Percentiles rank a stretch among this genome's conserved stretches.
Evolutionary conservation across 305 asterid genomes (phyloP).

Genomic region (Fraxinus nigra): DNA sequence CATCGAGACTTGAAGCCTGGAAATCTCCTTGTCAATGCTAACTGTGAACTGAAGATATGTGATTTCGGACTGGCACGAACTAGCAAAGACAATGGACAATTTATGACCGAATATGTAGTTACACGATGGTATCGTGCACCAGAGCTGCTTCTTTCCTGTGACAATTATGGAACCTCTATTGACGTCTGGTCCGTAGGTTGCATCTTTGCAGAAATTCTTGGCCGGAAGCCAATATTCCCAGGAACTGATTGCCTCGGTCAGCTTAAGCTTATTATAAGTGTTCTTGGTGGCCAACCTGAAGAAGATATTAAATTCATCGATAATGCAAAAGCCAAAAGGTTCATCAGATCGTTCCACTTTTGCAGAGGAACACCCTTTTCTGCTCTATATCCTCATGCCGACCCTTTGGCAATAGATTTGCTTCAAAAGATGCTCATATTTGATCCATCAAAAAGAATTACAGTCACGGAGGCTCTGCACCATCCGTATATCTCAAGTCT

Average conservation of each 20-base stretch:
- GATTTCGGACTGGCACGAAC: conserved; percentile 61
- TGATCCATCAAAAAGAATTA: conserved; percentile 50
- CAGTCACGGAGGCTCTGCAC: conserved; percentile 41
- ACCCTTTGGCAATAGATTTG: conserved; percentile 46
- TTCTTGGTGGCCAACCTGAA: conserved; percentile 46
- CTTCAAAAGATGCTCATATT: conserved; percentile 44
- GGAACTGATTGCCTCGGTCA: conserved; percentile 48
- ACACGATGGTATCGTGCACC: conserved; percentile 64
- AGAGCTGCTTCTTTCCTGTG: conserved; percentile 54
- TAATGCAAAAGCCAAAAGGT: conserved; percentile 36
- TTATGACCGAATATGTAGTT: conserved; percentile 59
- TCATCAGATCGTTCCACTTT: conserved; percentile 24
- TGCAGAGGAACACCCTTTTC: conserved; percentile 32
- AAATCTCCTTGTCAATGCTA: conserved; percentile 47
- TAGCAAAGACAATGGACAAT: conserved; percentile 38
- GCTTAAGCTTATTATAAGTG: conserved; percentile 41
- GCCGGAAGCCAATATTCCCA: conserved; percentile 48
- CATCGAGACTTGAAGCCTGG: conserved; percentile 59
- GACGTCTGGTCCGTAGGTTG: conserved; percentile 62
- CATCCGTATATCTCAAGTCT: conserved; percentile 47
- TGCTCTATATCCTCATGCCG: conserved; percentile 36
- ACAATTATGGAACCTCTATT: conserved; percentile 46
- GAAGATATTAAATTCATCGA: conserved; percentile 40
- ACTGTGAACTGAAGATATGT: conserved; percentile 49
- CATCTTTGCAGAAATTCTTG: conserved; percentile 57